Percentiles rank a stretch among this genome's conserved stretches.
Evolutionary conservation across 78 protist genomes (phyloP).

Genomic region (Emiliania huxleyi): DNA sequence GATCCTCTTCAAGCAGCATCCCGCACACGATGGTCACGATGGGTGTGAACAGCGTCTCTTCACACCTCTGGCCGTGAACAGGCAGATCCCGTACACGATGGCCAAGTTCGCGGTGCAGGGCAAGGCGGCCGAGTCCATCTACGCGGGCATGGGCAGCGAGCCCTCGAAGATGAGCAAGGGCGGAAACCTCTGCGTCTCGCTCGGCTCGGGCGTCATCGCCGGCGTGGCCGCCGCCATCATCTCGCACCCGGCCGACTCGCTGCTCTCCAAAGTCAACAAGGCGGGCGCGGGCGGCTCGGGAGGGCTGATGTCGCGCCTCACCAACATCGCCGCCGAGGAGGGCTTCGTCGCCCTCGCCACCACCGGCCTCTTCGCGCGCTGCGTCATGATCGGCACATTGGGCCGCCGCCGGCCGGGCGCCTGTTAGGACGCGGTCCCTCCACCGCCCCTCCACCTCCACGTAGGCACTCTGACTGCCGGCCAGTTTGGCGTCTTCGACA

Average conservation of each 20-base stretch:
- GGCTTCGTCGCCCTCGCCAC: conserved; percentile 49
- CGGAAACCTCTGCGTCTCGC: conserved; percentile 20
- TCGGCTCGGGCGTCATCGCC: conserved; percentile 53
- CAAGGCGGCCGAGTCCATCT: conserved; percentile 22
- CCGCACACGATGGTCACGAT: conserved; percentile 66
- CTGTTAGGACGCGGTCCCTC: too few species aligned
- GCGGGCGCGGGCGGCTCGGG: conserved; percentile 50
- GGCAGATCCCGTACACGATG: conserved; percentile 65
- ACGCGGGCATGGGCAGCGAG: background rate
- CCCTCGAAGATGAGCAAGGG: background rate
- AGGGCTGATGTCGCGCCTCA: conserved; percentile 21
- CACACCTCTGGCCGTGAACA: too few species aligned
- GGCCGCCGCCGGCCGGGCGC: too few species aligned
- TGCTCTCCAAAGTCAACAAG: conserved; percentile 55
- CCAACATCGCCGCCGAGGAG: conserved; percentile 34
- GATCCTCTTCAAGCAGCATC: conserved; percentile 56
- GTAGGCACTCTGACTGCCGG: conserved; percentile 59
- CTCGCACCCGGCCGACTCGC: conserved; percentile 63
- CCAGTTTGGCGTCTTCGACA: conserved; percentile 61
- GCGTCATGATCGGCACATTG: conserved; percentile 62
- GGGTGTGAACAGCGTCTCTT: conserved; percentile 56
- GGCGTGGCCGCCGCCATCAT: conserved; percentile 60
- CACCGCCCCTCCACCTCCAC: too few species aligned
- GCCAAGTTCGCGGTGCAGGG: conserved; percentile 66
- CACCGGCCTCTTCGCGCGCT: conserved; percentile 49